Evolutionary conservation across 179 eudicot genomes (phyloP), one percentile per base, ranked within the genome.

Genomic region (Nepenthes alata): DNA sequence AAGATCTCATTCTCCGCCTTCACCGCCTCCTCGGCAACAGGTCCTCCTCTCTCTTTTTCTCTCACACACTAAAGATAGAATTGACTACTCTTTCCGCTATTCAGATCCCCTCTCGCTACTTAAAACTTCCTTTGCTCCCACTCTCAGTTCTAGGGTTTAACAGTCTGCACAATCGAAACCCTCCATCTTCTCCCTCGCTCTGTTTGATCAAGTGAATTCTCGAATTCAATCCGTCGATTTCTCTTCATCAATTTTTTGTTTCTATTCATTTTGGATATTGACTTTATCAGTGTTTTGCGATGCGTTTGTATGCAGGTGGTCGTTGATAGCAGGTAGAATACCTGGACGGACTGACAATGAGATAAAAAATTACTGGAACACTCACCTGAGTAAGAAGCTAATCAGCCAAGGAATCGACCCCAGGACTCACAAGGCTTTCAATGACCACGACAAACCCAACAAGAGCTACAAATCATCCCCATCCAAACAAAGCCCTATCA

Each of bases 361-460:
- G 75, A 78, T 78, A 55, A 75, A 78, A 72, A 78, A 78, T 52
- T 78, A 74, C 41, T 78, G 82, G 82, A 78, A 78, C 69, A 55
- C 58, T 7, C 58, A 55, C 34, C 58, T 55, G 37, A 55, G 58
- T 34, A 55, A 55, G 58, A 55, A 78, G 61, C 48, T 79, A 12
- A 79, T 79, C 66, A 79, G 64, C 71, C 78, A 76, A 70, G 83
- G 80, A 8, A 79, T 79, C 3, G 83, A 79, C 63, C 83, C 83
- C 16, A 79, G 76, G 68, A 79, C 83, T 34, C 83, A 79, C 71
- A 73, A 73, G 63, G 77, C 82, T 41, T 15, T 67, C 53, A 50
- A 2, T 11, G 12, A 11, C 58, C 5, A 35, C 58, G 6, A 55
- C 11, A 13, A 35, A 37, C 57, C 57, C 63, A 4, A 57, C 65